Evolutionary conservation across 1,284 basidiomycete genomes (phyloP).

Genomic region (Marasmius tenuissimus): DNA sequence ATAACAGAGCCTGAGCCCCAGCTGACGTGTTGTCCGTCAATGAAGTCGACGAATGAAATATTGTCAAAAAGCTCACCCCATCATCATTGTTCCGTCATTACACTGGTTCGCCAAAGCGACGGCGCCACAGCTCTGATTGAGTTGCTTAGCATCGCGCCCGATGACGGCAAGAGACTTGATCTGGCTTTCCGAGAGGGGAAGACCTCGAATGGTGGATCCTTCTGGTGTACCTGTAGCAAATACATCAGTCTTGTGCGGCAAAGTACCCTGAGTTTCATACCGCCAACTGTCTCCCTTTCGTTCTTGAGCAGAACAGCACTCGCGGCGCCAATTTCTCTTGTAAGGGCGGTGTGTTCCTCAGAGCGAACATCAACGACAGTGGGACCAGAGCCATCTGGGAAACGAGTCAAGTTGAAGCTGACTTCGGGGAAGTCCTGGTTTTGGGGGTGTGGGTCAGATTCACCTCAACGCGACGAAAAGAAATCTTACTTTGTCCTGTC

Average conservation of each 20-base stretch:
- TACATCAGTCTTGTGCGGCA: not conserved
- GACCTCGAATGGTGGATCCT: constrained; percentile 35
- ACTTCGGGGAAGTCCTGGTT: constrained; percentile 49
- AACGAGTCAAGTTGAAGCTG: constrained; percentile 50
- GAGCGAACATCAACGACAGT: constrained; percentile 58
- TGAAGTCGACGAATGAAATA: not conserved
- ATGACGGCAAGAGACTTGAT: constrained; percentile 46
- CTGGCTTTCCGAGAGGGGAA: constrained; percentile 47
- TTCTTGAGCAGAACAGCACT: constrained; percentile 84
- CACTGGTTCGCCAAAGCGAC: constrained; percentile 38
- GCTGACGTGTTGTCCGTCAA: constrained; percentile 19
- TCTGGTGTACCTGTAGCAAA: constrained; percentile 14
- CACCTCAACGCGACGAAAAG: not conserved
- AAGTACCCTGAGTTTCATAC: not conserved
- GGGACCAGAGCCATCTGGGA: constrained; percentile 43
- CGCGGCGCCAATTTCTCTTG: constrained; percentile 65
- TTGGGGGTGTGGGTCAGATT: constrained; percentile 18
- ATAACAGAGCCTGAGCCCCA: constrained; percentile 53
- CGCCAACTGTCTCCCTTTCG: constrained; percentile 33
- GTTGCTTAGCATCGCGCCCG: constrained; percentile 44
- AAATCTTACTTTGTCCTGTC: constrained; percentile 39
- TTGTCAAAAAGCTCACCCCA: constrained; percentile 30
- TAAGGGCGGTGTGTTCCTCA: constrained; percentile 52
- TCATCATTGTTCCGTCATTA: constrained; percentile 46
- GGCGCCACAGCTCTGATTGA: constrained; percentile 39